Conservation (phyloP, 2,329 filamentous ascomycete genomes). For the Orbilia blumenaviensis region DNA sequence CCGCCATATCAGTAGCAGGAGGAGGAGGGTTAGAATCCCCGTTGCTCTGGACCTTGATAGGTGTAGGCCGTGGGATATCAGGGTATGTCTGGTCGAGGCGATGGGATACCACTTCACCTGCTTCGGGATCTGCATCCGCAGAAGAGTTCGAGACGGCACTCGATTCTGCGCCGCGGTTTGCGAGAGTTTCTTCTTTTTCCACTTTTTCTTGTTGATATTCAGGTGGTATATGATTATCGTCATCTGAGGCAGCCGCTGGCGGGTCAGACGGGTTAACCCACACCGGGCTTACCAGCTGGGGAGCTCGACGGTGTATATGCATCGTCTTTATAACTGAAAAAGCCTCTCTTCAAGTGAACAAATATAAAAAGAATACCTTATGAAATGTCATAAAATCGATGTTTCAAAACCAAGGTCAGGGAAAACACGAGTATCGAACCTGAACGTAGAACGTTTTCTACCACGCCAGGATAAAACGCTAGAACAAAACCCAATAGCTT, state of each 20-base stretch:
- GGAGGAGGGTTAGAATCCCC: neutral
- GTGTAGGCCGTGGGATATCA: conserved; percentile 10
- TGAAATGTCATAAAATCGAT: neutral
- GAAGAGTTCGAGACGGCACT: neutral
- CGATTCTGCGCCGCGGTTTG: neutral
- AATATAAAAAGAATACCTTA: neutral
- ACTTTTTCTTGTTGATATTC: neutral
- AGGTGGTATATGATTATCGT: neutral
- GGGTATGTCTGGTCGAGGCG: conserved; percentile 34
- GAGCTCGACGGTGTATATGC: neutral
- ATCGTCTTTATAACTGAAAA: neutral
- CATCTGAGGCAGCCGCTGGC: neutral
- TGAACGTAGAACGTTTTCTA: too few species aligned
- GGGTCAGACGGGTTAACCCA: neutral
- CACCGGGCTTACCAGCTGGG: neutral
- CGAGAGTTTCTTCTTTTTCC: neutral
- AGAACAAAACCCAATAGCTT: neutral
- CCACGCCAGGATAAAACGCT: too few species aligned
- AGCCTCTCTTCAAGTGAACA: too few species aligned
- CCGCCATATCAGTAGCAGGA: too few species aligned
- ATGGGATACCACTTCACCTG: conserved; percentile 26
- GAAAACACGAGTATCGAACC: too few species aligned
- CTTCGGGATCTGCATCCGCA: neutral
- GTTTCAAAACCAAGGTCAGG: neutral
- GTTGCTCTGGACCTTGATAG: conserved; percentile 10